Evolutionary conservation across 768 basidiomycete species (phyloP), one percentile per base, ranked within the genome.

Genomic region (Cantharellus anzutake): DNA sequence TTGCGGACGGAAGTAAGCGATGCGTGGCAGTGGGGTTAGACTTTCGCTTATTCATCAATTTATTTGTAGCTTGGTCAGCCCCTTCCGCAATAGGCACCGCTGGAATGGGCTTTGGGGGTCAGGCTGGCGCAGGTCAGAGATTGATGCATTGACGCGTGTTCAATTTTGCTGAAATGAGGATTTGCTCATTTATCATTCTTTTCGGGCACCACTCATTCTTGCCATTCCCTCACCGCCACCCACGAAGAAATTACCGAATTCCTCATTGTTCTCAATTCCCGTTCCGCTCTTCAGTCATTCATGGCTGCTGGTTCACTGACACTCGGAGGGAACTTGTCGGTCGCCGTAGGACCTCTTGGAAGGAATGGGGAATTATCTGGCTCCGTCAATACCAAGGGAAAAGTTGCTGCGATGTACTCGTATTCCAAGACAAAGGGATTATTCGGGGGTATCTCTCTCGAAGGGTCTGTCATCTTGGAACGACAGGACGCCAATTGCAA

Each of bases 51-150:
- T 48, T 48, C 20, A 29, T 29, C 20, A 29, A 29, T 48, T 29
- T 29, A 11, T 48, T 56, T 44, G 60, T 61, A 91, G 86, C 79
- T 42, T 99, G 93, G 93, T 89, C 87, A 41, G 82, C 92, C 20
- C 96, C 96, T 2, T 86, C 84, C 67, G 96, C 94, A 2, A 94
- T 99, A 51, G 93, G 92, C 35, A 83, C 88, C 2, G 94, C 85
- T 11, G 94, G 94, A 0, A 67, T 93, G 3, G 94, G 94, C 0
- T 73, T 93, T 3, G 96, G 94, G 20, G 80, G 84, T 20, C 74
- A 75, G 61, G 65, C 67, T 11, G 74, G 75, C 11, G 73, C 72
- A 11, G 52, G 52, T 55, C 11, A 55, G 11, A 29, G 20, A 29
- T 29, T 29, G 20, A 29, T 29, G 20, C 20, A 29, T 29, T 29